Evolutionary conservation across 2,329 filamentous ascomycete genomes (phyloP).

Genomic region (Phoma sp.): DNA sequence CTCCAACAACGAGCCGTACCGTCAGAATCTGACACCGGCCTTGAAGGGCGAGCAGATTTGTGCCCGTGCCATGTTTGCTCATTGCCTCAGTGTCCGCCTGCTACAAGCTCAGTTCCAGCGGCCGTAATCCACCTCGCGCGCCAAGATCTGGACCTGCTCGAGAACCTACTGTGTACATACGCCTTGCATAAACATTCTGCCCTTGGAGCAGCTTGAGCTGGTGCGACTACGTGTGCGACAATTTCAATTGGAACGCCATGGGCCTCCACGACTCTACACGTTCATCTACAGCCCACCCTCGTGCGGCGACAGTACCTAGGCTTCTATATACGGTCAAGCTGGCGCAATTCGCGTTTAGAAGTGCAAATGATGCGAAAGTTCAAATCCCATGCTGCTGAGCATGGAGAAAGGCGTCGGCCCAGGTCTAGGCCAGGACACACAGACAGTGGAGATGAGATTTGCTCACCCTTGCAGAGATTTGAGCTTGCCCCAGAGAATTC

Average conservation of each 20-base stretch:
- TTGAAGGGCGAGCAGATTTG: background rate
- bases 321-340: no score
- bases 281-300: no score
- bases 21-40: constrained; percentile 1
- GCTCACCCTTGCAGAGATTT: constrained; percentile 4
- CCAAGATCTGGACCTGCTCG: background rate
- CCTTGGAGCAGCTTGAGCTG: background rate
- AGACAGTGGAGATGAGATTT: constrained; percentile 13
- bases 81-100: background rate
- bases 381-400: background rate
- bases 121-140: background rate
- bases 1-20: constrained; percentile 12
- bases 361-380: background rate
- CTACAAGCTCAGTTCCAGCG: background rate
- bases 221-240: no score
- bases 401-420: background rate
- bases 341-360: background rate
- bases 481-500: background rate
- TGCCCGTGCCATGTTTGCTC: background rate
- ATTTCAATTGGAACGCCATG: no score
- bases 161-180: background rate
- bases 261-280: no score
- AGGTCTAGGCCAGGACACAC: constrained; percentile 5
- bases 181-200: background rate
- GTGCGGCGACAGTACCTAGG: no score